A percentile compares a stretch with the other conserved stretches of the same genome.
Evolutionary conservation across 495 filamentous ascomycete genomes (phyloP).

Genomic region (Neurospora sublineolata): DNA sequence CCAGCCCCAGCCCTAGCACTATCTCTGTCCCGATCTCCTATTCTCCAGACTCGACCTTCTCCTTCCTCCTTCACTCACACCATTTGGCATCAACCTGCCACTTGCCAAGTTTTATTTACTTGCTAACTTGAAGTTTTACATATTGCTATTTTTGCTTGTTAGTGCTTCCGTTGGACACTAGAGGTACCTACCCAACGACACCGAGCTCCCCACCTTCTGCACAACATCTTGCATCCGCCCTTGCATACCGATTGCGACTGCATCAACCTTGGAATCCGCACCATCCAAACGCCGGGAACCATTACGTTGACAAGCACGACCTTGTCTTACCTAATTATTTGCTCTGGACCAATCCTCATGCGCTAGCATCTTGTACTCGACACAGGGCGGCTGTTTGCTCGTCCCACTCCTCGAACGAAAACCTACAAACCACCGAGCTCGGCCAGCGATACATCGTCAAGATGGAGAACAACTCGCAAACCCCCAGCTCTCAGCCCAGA

Average conservation of each 20-base stretch:
- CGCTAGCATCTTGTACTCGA: neutral
- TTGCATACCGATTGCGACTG: neutral
- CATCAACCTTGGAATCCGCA: neutral
- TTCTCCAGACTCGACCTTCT: neutral
- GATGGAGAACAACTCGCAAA: slow-evolving; percentile 23
- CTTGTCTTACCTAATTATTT: neutral
- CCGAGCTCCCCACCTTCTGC: neutral
- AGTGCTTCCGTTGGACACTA: neutral
- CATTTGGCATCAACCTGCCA: neutral
- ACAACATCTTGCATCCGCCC: neutral
- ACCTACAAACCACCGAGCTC: neutral
- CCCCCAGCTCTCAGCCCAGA: slow-evolving; percentile 4
- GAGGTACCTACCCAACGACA: neutral
- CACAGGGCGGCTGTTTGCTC: neutral
- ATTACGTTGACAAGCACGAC: neutral
- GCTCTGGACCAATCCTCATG: neutral
- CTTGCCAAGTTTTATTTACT: neutral
- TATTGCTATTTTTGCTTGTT: neutral
- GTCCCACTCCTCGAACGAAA: neutral
- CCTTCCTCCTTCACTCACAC: neutral
- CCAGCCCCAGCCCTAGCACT: neutral
- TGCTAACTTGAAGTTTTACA: neutral
- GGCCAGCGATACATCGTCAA: slow-evolving; percentile 4
- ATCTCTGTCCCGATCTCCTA: neutral
- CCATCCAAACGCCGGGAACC: neutral